These are phyloP conservation scores for Syzygium malaccense DNA, from an alignment of 441 rosid genomes.

Conservation along the genomic window DNA sequence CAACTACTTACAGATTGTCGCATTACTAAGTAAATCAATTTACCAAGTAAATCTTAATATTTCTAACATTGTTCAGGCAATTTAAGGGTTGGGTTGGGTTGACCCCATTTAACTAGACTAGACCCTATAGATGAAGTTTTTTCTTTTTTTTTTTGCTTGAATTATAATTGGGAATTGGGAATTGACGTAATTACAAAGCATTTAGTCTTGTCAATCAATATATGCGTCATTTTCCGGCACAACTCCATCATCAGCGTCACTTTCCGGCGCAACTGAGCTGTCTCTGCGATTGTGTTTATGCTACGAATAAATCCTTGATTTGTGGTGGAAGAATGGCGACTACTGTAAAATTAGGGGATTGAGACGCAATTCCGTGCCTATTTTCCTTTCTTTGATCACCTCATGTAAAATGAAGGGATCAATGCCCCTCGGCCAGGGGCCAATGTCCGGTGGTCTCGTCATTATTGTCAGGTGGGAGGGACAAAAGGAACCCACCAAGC, in stretches of 20 bases:
- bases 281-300: no score
- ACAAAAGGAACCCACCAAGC: no score
- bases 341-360: no score
- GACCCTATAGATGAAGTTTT: fast-evolving
- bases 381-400: no score
- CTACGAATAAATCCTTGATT: no score
- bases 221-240: not conserved
- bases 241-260: not conserved
- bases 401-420: no score
- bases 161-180: not conserved
- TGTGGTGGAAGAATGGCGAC: no score
- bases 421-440: no score
- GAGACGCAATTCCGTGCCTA: no score
- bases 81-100: fast-evolving
- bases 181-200: not conserved
- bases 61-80: not conserved
- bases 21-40: not conserved
- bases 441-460: no score
- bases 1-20: fast-evolving
- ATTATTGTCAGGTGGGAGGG: no score
- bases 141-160: not conserved
- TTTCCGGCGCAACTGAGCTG: not conserved
- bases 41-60: no score
- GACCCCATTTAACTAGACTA: not conserved
- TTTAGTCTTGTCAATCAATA: not conserved